These are phyloP conservation scores for Xanthoconium separans DNA, from an alignment of 1,284 basidiomycete genomes.

Conservation along the genomic window DNA sequence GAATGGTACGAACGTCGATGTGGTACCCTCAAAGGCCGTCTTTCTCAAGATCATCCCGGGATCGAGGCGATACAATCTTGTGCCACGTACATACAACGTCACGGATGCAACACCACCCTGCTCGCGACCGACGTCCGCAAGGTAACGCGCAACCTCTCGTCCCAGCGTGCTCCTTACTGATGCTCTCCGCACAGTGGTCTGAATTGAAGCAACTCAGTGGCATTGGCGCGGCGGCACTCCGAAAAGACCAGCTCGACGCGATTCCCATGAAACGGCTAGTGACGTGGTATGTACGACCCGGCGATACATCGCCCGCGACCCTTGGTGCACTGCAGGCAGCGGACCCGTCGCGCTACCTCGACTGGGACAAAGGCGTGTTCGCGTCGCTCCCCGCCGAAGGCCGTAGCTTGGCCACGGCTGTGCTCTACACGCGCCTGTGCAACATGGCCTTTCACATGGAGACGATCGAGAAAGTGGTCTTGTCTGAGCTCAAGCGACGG, in stretches of 20 bases:
- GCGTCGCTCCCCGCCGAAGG: constrained; percentile 29
- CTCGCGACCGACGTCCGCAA: constrained; percentile 42
- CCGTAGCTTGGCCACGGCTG: constrained; percentile 27
- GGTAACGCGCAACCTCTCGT: constrained; percentile 24
- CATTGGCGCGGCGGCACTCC: constrained; percentile 42
- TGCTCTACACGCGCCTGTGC: constrained; percentile 31
- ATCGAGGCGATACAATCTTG: constrained; percentile 50
- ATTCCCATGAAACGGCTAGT: constrained; percentile 24
- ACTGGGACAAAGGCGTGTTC: constrained; percentile 25
- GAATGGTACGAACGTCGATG: constrained; percentile 40
- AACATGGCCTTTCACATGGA: constrained; percentile 34
- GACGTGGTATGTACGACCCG: constrained; percentile 27
- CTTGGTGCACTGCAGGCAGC: constrained; percentile 36
- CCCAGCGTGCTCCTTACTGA: background rate
- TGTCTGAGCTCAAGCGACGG: constrained; percentile 29
- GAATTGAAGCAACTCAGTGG: constrained; percentile 40
- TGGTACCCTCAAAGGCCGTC: constrained; percentile 17
- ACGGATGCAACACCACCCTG: constrained; percentile 42
- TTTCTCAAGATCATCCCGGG: constrained; percentile 39
- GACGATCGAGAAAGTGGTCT: constrained; percentile 28
- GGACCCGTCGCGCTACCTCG: constrained; percentile 29
- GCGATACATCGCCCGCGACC: constrained; percentile 26
- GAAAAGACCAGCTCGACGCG: constrained; percentile 35
- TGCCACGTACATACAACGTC: constrained; percentile 43
- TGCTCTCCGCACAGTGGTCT: constrained; percentile 31